A percentile compares a stretch with the other conserved stretches of the same genome.
Conservation (phyloP, 148 eudicot species). For the Rhododendron kiyosumense region DNA sequence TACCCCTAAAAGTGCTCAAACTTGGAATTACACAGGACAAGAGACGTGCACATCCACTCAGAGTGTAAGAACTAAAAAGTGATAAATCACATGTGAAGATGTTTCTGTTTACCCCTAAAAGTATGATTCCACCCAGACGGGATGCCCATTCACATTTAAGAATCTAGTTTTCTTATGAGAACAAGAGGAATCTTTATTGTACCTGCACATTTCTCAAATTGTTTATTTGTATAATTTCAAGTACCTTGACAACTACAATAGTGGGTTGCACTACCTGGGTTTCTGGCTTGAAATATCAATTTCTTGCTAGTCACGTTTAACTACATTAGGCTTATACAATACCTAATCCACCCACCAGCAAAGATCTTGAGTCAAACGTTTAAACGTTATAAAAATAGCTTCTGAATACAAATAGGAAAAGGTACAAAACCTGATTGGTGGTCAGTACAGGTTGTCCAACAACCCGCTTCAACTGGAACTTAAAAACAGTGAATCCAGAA, state of each 20-base stretch:
- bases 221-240: background rate
- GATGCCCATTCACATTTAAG: background rate
- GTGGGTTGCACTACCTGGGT: background rate
- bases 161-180: background rate
- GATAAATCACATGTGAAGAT: background rate
- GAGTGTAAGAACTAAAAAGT: background rate
- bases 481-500: conserved; percentile 76
- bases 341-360: background rate
- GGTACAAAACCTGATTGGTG: conserved; percentile 51
- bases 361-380: background rate
- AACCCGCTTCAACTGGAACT: conserved; percentile 66
- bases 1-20: too few relatives aligned
- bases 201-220: background rate
- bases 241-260: background rate
- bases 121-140: background rate
- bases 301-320: background rate
- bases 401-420: background rate
- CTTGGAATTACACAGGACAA: background rate
- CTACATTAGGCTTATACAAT: background rate
- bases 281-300: background rate
- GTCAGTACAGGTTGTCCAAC: conserved; percentile 78
- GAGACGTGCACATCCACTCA: background rate
- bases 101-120: background rate
- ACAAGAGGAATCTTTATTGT: conserved; percentile 3
- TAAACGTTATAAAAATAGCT: background rate